These are phyloP conservation scores for Mycena vulgaris DNA, from an alignment of 768 basidiomycete species.

Conservation along the genomic window DNA sequence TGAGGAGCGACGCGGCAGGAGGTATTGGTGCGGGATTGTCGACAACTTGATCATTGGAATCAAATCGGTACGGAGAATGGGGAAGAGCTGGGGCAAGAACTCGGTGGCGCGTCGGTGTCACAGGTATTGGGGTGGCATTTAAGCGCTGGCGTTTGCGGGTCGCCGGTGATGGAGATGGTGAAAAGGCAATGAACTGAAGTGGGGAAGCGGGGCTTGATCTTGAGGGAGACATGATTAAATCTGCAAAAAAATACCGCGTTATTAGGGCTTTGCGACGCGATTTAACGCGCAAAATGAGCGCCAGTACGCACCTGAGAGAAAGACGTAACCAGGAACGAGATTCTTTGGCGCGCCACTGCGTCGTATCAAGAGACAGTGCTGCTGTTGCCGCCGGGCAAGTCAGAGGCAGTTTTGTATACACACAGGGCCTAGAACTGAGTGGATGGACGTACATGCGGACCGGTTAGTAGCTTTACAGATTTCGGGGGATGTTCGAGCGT, in stretches of 20 bases:
- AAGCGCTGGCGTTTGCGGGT: slow-evolving; percentile 9
- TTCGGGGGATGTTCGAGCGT: no score
- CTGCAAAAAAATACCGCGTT: neutral
- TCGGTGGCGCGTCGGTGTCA: neutral
- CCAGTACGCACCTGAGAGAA: no score
- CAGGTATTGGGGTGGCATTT: neutral
- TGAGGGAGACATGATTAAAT: neutral
- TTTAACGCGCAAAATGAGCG: no score
- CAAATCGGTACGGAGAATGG: slow-evolving; percentile 8
- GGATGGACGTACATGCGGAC: no score
- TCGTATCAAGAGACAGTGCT: no score
- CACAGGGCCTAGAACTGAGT: no score
- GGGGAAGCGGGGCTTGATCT: neutral
- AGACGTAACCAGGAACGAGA: no score
- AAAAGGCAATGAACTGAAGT: neutral
- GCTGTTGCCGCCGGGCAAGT: no score
- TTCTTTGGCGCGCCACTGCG: no score
- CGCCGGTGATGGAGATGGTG: neutral
- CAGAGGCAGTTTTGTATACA: no score
- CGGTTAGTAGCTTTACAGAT: no score
- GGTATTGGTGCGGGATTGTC: neutral
- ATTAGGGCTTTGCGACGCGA: neutral
- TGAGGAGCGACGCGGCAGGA: neutral
- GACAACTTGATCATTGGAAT: neutral
- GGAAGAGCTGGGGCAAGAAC: neutral